A percentile compares a stretch with the other conserved stretches of the same genome.
These are phyloP conservation scores for Blastobotrys raffinosifermentans DNA, from an alignment of 1,139 yeast species.

Conservation along the genomic window DNA sequence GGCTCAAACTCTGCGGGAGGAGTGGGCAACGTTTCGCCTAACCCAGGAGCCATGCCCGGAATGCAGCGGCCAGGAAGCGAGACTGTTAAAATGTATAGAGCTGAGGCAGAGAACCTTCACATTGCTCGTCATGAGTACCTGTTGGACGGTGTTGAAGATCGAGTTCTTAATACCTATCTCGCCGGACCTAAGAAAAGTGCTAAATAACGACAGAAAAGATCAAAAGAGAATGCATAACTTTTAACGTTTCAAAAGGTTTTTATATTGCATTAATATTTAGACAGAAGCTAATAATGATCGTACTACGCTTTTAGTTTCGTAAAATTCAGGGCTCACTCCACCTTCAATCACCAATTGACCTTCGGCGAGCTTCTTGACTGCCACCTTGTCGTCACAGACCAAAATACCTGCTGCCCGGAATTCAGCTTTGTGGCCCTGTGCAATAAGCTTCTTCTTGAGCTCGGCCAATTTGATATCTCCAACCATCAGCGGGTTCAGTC, in stretches of 20 bases:
- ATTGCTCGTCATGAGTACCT: slow-evolving; percentile 54
- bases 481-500: slow-evolving; percentile 52
- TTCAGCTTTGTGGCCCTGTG: slow-evolving; percentile 66
- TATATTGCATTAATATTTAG: slow-evolving; percentile 18
- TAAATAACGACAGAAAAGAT: no score
- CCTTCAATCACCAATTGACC: slow-evolving; percentile 88
- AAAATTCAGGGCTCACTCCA: slow-evolving; percentile 65
- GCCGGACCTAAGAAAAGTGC: no score
- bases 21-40: slow-evolving; percentile 26
- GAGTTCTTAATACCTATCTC: no score
- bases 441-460: slow-evolving; percentile 56
- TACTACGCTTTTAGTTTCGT: slow-evolving; percentile 69
- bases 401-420: slow-evolving; percentile 90
- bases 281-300: slow-evolving; percentile 78
- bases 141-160: slow-evolving; percentile 58
- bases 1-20: slow-evolving; percentile 42
- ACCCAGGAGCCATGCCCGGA: slow-evolving; percentile 23
- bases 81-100: slow-evolving; percentile 49
- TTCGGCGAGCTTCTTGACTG: slow-evolving; percentile 70
- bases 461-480: slow-evolving; percentile 89
- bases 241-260: no score
- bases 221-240: no score
- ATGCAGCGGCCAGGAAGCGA: slow-evolving; percentile 46
- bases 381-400: slow-evolving; percentile 73
- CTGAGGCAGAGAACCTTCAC: slow-evolving; percentile 73